Evolutionary conservation across 2,329 filamentous ascomycete genomes (phyloP).

Genomic region (Thielaviopsis populi): DNA sequence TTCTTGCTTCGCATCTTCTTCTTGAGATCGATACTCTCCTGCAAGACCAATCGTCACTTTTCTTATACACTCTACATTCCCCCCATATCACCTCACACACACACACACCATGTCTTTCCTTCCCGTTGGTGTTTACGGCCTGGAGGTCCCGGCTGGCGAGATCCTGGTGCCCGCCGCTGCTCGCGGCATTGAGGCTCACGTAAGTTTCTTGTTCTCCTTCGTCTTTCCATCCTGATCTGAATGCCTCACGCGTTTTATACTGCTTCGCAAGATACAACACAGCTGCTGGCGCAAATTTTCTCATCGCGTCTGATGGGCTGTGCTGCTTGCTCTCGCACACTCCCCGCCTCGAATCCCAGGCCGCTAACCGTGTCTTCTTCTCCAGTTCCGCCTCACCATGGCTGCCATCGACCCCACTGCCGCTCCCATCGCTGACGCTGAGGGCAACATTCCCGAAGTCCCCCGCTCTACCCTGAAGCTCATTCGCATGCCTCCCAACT

Average conservation of each 20-base stretch:
- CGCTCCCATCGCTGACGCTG: conserved; percentile 48
- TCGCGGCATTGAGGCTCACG: conserved; percentile 67
- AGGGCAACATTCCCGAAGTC: conserved; percentile 43
- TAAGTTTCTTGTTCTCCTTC: conserved; percentile 37
- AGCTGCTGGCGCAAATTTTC: conserved; percentile 16
- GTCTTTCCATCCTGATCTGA: background rate
- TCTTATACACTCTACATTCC: conserved; percentile 14
- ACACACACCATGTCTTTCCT: conserved; percentile 35
- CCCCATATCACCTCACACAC: conserved; percentile 1
- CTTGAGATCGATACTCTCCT: background rate
- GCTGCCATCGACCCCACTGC: conserved; percentile 88
- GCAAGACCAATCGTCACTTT: background rate
- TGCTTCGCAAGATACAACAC: background rate
- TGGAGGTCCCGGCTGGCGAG: conserved; percentile 76
- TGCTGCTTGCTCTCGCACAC: background rate
- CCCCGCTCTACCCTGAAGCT: conserved; percentile 82
- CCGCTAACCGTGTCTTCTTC: conserved; percentile 21
- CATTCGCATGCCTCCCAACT: conserved; percentile 53
- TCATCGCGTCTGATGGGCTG: background rate
- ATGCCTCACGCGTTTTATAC: background rate
- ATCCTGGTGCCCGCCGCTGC: conserved; percentile 60
- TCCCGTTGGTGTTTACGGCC: conserved; percentile 75
- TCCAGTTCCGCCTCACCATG: conserved; percentile 93
- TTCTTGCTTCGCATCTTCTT: background rate
- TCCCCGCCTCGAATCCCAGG: background rate